These are phyloP conservation scores for Pseudogymnoascus sp. DNA, from an alignment of 2,329 filamentous ascomycete species.

Conservation along the genomic window DNA sequence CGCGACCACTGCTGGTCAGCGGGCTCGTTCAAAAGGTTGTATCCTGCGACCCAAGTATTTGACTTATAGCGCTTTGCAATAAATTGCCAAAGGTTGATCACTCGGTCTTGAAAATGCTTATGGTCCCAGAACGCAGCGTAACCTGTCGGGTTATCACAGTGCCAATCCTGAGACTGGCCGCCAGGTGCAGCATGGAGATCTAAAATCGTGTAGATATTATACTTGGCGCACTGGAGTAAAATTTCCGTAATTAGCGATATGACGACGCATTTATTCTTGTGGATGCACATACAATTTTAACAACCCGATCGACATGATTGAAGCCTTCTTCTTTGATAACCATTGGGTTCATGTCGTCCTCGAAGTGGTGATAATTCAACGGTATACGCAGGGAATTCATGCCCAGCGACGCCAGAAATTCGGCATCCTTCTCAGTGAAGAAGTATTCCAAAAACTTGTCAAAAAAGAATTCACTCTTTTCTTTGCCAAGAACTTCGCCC, in stretches of 20 bases:
- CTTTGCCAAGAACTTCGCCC: conserved; percentile 42
- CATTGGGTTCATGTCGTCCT: conserved; percentile 43
- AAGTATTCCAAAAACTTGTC: conserved; percentile 41
- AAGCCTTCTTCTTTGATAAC: conserved; percentile 41
- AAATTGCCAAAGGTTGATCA: conserved; percentile 37
- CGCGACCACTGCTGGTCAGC: conserved; percentile 29
- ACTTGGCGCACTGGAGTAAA: conserved; percentile 30
- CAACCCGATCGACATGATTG: conserved; percentile 39
- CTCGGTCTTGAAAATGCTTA: conserved; percentile 39
- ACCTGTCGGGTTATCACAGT: conserved; percentile 32
- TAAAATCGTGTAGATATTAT: conserved; percentile 38
- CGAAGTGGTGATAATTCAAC: conserved; percentile 53
- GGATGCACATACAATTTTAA: conserved; percentile 25
- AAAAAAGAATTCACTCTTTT: conserved; percentile 54
- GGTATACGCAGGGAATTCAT: conserved; percentile 52
- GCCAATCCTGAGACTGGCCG: conserved; percentile 42
- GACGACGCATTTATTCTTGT: not conserved
- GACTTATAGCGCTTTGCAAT: conserved; percentile 35
- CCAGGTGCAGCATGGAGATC: conserved; percentile 39
- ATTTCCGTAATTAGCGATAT: not conserved
- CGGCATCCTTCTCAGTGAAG: conserved; percentile 50
- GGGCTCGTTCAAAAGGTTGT: conserved; percentile 28
- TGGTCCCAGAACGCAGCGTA: conserved; percentile 40
- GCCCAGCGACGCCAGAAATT: conserved; percentile 46
- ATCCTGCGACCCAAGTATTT: conserved; percentile 30